Evolutionary conservation across 192 early-diverging fungal species (phyloP).

Genomic region (Cladochytrium replicatum): DNA sequence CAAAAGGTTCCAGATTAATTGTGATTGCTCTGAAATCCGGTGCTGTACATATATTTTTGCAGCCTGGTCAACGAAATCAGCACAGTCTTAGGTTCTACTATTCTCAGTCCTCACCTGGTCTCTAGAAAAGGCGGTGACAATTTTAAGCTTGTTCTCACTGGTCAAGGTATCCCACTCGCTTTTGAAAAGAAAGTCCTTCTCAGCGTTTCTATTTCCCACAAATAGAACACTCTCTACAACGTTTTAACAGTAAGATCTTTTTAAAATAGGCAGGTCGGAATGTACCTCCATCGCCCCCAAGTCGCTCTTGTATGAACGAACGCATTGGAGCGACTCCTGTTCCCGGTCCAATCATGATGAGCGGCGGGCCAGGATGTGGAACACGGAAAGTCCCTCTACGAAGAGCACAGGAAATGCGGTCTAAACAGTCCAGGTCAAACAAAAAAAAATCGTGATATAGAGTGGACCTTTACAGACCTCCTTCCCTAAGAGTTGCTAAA

Average conservation of each 20-base stretch:
- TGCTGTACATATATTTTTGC: conserved; percentile 78
- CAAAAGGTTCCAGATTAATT: conserved; percentile 57
- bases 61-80: conserved; percentile 22
- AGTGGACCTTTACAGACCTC: conserved; percentile 9
- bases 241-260: background rate
- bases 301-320: conserved; percentile 55
- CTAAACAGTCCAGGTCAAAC: conserved; percentile 9
- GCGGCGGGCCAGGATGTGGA: conserved; percentile 35
- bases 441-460: background rate
- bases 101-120: conserved; percentile 48
- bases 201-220: conserved; percentile 67
- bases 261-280: conserved; percentile 25
- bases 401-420: conserved; percentile 10
- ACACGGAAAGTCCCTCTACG: conserved; percentile 32
- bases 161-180: conserved; percentile 52
- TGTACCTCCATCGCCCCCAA: too few species aligned
- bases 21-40: conserved; percentile 44
- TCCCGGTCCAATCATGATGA: conserved; percentile 79
- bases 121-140: conserved; percentile 78
- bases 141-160: conserved; percentile 34
- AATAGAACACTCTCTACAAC: conserved; percentile 62
- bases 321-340: conserved; percentile 83
- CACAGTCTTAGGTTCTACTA: background rate
- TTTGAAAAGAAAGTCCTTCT: conserved; percentile 67
- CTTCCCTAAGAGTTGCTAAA: conserved; percentile 40